Conservation (phyloP, 2,329 filamentous ascomycete genomes). For the Aquanectria penicillioides region DNA sequence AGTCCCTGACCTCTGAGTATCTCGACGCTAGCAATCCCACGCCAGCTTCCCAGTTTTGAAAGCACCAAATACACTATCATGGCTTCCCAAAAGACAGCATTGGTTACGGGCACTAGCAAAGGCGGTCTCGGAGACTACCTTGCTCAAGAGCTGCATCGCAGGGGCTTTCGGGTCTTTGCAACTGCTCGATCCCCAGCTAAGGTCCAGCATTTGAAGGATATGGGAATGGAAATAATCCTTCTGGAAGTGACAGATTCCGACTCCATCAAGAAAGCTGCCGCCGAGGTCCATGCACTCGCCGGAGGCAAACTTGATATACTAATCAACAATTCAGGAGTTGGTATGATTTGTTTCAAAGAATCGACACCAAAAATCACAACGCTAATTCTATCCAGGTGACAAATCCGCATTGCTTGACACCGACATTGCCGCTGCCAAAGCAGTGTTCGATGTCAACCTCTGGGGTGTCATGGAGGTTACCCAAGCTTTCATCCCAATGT, state of each 20-base stretch:
- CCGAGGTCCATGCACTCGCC: conserved; percentile 44
- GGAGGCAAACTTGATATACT: conserved; percentile 54
- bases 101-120: conserved; percentile 52
- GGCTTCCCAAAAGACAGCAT: conserved; percentile 34
- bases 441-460: conserved; percentile 51
- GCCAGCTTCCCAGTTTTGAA: background rate
- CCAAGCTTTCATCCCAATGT: conserved; percentile 50
- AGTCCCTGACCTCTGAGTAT: background rate
- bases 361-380: conserved; percentile 15
- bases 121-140: conserved; percentile 54
- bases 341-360: conserved; percentile 28
- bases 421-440: conserved; percentile 30
- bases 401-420: conserved; percentile 35
- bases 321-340: conserved; percentile 54
- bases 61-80: conserved; percentile 1
- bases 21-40: background rate
- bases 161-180: conserved; percentile 52
- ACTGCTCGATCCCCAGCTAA: conserved; percentile 50
- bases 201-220: conserved; percentile 42
- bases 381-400: conserved; percentile 22
- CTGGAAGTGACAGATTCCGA: conserved; percentile 52
- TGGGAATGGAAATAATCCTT: conserved; percentile 49
- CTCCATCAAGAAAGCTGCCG: conserved; percentile 47
- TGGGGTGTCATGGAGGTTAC: conserved; percentile 51
- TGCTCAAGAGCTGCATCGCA: conserved; percentile 49